Percentiles rank a stretch among this genome's conserved stretches.
These are phyloP conservation scores for Colletotrichum sublineola DNA, from an alignment of 2,329 filamentous ascomycete species.

Conservation along the genomic window DNA sequence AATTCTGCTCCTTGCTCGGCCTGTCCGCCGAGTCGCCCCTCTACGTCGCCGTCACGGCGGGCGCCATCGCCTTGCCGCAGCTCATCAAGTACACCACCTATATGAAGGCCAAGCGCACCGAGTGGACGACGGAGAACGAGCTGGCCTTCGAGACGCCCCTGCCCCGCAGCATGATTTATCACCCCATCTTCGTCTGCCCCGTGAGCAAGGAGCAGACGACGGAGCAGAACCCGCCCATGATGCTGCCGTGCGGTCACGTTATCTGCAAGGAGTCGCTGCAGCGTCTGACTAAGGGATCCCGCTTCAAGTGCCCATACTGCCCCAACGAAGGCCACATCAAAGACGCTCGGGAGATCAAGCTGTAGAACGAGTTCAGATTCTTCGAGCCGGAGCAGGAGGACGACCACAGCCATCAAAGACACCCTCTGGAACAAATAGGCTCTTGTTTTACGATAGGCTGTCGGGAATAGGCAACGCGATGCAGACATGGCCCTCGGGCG, in stretches of 20 bases:
- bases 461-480: not conserved
- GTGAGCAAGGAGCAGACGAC: slow-evolving; percentile 98
- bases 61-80: slow-evolving; percentile 89
- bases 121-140: slow-evolving; percentile 94
- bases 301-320: slow-evolving; percentile 98
- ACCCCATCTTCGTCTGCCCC: slow-evolving; percentile 97
- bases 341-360: slow-evolving; percentile 80
- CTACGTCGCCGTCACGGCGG: slow-evolving; percentile 92
- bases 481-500: not conserved
- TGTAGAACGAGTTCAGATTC: slow-evolving; percentile 57
- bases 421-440: slow-evolving; percentile 10
- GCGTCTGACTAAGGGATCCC: slow-evolving; percentile 80
- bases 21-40: slow-evolving; percentile 92
- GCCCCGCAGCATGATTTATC: slow-evolving; percentile 77
- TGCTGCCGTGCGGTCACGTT: slow-evolving; percentile 95
- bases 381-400: not conserved
- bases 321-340: slow-evolving; percentile 83
- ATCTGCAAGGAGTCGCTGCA: slow-evolving; percentile 87
- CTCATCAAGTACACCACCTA: slow-evolving; percentile 90
- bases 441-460: slow-evolving; percentile 7
- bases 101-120: slow-evolving; percentile 89
- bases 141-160: slow-evolving; percentile 81
- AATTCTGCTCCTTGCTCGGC: slow-evolving; percentile 93
- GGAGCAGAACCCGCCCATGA: slow-evolving; percentile 93
- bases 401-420: not conserved